Evolutionary conservation across 257 asterid species (phyloP), one percentile per base, ranked within the genome.

Genomic region (Henckelia pumila): DNA sequence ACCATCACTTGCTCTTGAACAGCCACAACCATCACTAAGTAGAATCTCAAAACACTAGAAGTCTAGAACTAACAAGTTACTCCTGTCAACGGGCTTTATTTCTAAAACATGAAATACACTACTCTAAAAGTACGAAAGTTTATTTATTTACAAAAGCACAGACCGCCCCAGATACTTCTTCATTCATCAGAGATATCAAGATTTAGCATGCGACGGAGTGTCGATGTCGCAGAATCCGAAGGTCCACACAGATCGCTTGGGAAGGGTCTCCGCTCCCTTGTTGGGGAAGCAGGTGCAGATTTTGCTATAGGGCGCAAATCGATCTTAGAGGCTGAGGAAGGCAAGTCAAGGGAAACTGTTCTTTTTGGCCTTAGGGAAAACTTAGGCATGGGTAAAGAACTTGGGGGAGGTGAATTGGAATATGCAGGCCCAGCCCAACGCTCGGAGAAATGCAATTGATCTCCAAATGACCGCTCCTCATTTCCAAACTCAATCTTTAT

Each of bases 401-500:
- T 88, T 2, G 97, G 96, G 2, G 97, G 97, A 56, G 97, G 97
- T 9, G 96, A 88, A 56, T 79, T 79, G 0, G 92, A 88, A 64
- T 91, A 91, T 9, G 95, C 79, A n/a, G 97, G 96, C 3, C 97
- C 97, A 47, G 97, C 96, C 97, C 96, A 91, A 23, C 80, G 91
- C 77, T 91, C 97, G n/a, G 87, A 83, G 80, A 75, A 81, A 73
- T 20, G 62, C 32, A 79, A 65, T 3, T 71, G 85, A 47, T 47
- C 55, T 47, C 55, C 55, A 47, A 47, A 47, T 47, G 55, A 47
- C 53, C 59, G 56, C 37, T 35, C 76, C 64, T 65, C 44, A 40
- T 70, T 58, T 19, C 71, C 80, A 28, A 40, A 52, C 23, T 69
- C 79, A 44, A 78, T 64, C 61, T 71, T 78, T 22, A 83, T 8